Evolutionary conservation across 352 stramenopile genomes (phyloP), one percentile per base, ranked within the genome.

Genomic region (Pythium phragmitis): DNA sequence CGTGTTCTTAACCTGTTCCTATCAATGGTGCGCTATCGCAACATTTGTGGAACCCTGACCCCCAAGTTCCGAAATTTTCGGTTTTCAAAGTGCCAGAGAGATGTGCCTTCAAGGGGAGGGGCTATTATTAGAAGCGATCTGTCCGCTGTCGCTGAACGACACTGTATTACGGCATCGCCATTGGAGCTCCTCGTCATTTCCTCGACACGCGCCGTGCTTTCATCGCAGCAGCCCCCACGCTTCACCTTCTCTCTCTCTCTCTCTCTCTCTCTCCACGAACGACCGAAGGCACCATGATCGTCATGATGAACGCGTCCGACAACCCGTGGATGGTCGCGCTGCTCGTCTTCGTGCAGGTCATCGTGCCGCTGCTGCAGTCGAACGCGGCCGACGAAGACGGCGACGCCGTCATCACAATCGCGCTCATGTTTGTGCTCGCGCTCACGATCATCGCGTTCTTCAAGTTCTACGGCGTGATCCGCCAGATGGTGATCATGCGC

Each of bases 251-350:
- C 43, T 23, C 43, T 14, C n/a, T 14, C 19, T 9, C 43, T 23
- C 43, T 14, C n/a, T 14, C 19, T 23, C 43, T 7, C 11, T n/a
- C 5, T 23, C 43, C 16, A 50, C 1, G 2, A 17, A 33, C 48
- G 17, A 17, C 19, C 23, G 0, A 14, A 28, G 42, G 34, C 41
- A 59, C 57, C 65, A 92, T 92, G 84, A 86, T 92, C 30, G 80
- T 92, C 57, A 81, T 92, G 70, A 78, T 91, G 51, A 91, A 87
- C 55, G 77, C 75, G 53, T 86, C 80, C 52, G 79, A 90, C 70
- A 92, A 91, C 67, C 84, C 84, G 12, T 90, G 82, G 84, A 86
- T 92, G 73, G 77, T 92, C 59, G 76, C 73, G 57, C 72, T 92
- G 68, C 67, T 91, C 57, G 75, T 92, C 23, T 85, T 92, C 68